Evolutionary conservation across 2,329 filamentous ascomycete genomes (phyloP).

Genomic region (Tolypocladium endophyticum): DNA sequence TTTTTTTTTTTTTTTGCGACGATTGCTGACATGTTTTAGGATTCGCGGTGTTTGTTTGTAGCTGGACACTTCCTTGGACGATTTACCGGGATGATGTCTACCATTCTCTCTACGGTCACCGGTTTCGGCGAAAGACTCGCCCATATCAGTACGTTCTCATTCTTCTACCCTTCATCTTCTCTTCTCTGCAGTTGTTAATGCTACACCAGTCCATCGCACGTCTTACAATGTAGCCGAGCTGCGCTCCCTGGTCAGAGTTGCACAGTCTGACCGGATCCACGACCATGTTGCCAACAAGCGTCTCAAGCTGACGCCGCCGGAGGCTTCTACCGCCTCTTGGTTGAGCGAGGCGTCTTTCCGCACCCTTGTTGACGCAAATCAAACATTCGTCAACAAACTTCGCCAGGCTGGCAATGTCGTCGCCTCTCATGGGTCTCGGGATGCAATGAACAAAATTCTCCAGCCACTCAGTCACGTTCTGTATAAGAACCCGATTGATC

Average conservation of each 20-base stretch:
- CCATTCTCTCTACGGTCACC: constrained; percentile 13
- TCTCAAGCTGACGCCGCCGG: constrained; percentile 11
- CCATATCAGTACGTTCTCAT: constrained; percentile 11
- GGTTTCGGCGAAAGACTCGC: constrained; percentile 14
- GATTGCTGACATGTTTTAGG: neutral
- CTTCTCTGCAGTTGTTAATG: neutral
- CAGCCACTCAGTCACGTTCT: constrained; percentile 10
- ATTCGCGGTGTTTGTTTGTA: constrained; percentile 12
- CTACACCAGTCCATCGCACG: constrained; percentile 11
- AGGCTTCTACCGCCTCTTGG: constrained; percentile 2
- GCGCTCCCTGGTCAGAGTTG: constrained; percentile 9
- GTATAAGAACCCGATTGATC: constrained; percentile 10
- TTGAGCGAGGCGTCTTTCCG: constrained; percentile 2
- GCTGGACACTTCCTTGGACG: constrained; percentile 8
- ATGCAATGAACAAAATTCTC: constrained; percentile 14
- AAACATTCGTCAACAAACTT: constrained; percentile 11
- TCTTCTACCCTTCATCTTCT: neutral
- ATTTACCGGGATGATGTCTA: constrained; percentile 19
- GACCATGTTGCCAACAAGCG: constrained; percentile 15
- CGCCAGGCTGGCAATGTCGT: constrained; percentile 10
- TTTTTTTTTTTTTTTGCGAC: neutral
- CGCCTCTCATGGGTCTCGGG: constrained; percentile 6
- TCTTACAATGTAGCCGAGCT: constrained; percentile 14
- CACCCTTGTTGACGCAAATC: constrained; percentile 12
- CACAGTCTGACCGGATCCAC: neutral